Evolutionary conservation across 345 rosid species (phyloP).

Genomic region (Bruguiera gymnorhiza): DNA sequence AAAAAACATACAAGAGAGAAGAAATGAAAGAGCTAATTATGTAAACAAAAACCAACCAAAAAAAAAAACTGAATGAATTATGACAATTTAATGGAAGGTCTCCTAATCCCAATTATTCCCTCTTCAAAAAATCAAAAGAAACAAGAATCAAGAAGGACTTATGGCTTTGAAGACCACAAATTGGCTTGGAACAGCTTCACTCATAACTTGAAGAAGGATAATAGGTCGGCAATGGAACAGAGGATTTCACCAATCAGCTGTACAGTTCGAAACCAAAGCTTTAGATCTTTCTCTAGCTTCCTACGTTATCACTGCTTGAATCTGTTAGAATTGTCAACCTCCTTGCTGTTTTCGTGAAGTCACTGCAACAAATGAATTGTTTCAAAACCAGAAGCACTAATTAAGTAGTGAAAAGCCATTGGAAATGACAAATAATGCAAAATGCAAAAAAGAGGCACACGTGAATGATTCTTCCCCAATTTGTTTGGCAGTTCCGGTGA

Average conservation of each 20-base stretch:
- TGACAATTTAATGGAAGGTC: not conserved
- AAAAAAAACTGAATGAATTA: not conserved
- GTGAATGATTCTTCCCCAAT: conserved; percentile 49
- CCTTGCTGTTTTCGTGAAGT: conserved; percentile 46
- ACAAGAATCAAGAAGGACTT: conserved; percentile 16
- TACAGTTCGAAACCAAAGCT: conserved; percentile 36
- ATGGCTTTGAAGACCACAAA: conserved; percentile 11
- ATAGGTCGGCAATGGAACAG: conserved; percentile 26
- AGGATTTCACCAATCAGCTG: conserved; percentile 32
- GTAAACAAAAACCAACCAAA: not conserved
- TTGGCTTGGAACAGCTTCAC: conserved; percentile 17
- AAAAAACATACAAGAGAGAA: not conserved
- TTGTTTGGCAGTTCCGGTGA: conserved; percentile 40
- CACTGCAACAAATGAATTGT: conserved; percentile 34
- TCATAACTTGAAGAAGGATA: conserved; percentile 13
- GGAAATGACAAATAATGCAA: not conserved
- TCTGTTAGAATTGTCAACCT: conserved; percentile 52
- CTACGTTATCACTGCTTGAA: conserved; percentile 48
- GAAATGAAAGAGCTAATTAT: not conserved
- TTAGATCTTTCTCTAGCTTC: conserved; percentile 32
- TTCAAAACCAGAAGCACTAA: no score
- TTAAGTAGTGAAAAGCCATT: not conserved
- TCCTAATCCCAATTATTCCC: conserved; percentile 3
- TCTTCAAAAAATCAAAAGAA: conserved; percentile 5
- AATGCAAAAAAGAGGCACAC: conserved; percentile 18